Conservation (phyloP, 2,329 filamentous ascomycete species). For the Ascochyta viciae-villosae region DNA sequence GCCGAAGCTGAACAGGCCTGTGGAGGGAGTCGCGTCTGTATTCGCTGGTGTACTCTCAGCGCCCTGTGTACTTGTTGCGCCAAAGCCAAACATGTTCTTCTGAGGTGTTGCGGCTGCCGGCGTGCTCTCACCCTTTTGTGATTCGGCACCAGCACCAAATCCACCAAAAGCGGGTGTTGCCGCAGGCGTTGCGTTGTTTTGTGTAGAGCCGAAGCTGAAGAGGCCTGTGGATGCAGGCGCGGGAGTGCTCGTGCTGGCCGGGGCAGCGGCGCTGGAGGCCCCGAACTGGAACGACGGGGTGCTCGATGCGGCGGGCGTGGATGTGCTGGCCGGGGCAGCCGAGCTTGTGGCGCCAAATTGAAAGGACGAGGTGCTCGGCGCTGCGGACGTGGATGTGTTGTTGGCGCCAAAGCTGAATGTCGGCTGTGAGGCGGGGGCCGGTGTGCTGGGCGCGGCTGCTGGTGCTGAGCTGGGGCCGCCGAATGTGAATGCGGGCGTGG, state of each 20-base stretch:
- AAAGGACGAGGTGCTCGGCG: constrained; percentile 20
- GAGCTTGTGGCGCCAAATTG: constrained; percentile 23
- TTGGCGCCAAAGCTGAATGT: constrained; percentile 12
- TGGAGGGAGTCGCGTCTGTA: constrained; percentile 14
- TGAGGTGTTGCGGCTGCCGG: not conserved
- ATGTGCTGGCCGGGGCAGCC: constrained; percentile 17
- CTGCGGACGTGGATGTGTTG: constrained; percentile 16
- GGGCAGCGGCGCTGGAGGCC: constrained; percentile 20
- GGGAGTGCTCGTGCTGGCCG: constrained; percentile 20
- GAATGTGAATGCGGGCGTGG: constrained; percentile 17
- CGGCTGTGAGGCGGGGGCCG: constrained; percentile 24
- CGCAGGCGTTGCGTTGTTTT: constrained; percentile 18
- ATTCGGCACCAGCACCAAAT: constrained; percentile 23
- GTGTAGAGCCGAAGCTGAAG: constrained; percentile 26
- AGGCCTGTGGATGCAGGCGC: constrained; percentile 23
- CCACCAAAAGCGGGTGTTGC: constrained; percentile 23
- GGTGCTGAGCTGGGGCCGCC: constrained; percentile 18
- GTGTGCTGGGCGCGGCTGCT: constrained; percentile 19
- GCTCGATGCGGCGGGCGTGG: constrained; percentile 15
- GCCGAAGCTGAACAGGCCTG: constrained; percentile 25
- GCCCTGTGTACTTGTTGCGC: not conserved
- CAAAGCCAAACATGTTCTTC: not conserved
- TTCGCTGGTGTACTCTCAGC: constrained; percentile 20
- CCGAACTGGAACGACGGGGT: constrained; percentile 26
- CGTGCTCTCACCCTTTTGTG: constrained; percentile 20